Evolutionary conservation across 2,329 filamentous ascomycete genomes (phyloP).

Genomic region (Verticillium nonalfalfae): DNA sequence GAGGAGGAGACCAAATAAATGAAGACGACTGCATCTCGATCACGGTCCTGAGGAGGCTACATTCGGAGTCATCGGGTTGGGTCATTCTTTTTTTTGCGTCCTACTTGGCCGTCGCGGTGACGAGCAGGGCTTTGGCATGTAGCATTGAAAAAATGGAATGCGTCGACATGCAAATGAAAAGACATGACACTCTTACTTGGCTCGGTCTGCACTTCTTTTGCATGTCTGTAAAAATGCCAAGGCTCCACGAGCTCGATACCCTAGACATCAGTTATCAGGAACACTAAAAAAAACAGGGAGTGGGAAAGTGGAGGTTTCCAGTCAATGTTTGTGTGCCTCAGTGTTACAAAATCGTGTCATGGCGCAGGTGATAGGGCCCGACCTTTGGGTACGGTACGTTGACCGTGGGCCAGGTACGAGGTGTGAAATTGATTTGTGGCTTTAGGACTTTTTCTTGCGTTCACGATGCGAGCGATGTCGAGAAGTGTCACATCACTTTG

Average conservation of each 20-base stretch:
- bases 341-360: too few species aligned
- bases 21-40: slow-evolving; percentile 25
- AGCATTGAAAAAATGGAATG: slow-evolving; percentile 51
- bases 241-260: too few species aligned
- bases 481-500: too few species aligned
- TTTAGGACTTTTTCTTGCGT: too few species aligned
- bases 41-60: slow-evolving; percentile 45
- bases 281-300: not conserved
- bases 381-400: too few species aligned
- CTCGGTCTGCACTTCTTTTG: not conserved
- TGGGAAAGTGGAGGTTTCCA: too few species aligned
- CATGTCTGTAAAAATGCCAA: too few species aligned
- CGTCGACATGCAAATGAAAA: slow-evolving; percentile 14
- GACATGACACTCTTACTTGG: not conserved
- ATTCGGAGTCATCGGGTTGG: slow-evolving; percentile 56
- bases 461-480: too few species aligned
- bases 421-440: too few species aligned
- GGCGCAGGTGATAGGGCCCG: too few species aligned
- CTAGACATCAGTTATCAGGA: not conserved
- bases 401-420: too few species aligned
- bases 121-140: slow-evolving; percentile 49
- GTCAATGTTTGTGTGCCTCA: too few species aligned
- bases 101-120: slow-evolving; percentile 40
- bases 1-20: slow-evolving; percentile 46
- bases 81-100: slow-evolving; percentile 41